Evolutionary conservation across 1,284 basidiomycete genomes (phyloP).

Genomic region (Puccinia novopanici): DNA sequence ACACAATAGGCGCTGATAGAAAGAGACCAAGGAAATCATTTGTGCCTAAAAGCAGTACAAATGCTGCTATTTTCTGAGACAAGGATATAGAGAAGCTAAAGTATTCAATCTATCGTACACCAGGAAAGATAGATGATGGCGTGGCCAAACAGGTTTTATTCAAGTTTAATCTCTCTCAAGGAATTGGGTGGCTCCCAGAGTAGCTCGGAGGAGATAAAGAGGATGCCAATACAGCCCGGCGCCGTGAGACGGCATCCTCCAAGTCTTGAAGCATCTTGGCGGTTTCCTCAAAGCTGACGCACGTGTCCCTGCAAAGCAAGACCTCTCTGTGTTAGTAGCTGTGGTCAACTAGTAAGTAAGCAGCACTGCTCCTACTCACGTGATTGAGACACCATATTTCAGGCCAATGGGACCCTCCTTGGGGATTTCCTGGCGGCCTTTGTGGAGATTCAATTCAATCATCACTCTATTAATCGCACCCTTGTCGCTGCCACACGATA

Average conservation of each 20-base stretch:
- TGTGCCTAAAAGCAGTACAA: too few species aligned
- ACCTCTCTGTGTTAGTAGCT: conserved; percentile 63
- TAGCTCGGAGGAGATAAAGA: background rate
- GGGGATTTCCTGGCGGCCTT: conserved; percentile 59
- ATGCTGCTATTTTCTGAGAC: too few species aligned
- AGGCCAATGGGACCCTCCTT: conserved; percentile 57
- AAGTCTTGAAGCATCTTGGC: conserved; percentile 59
- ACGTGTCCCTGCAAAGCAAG: conserved; percentile 63
- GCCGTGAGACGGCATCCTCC: conserved; percentile 54
- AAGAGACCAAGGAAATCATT: too few species aligned
- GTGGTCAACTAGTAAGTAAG: conserved; percentile 59
- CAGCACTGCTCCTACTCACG: conserved; percentile 54
- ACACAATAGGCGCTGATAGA: too few species aligned
- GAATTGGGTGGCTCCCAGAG: too few species aligned
- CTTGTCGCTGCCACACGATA: conserved; percentile 71
- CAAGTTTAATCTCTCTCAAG: too few species aligned
- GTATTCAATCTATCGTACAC: too few species aligned
- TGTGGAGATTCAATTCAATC: conserved; percentile 91
- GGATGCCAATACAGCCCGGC: conserved; percentile 25
- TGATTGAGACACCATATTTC: conserved; percentile 59
- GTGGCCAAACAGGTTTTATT: too few species aligned
- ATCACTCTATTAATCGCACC: conserved; percentile 82
- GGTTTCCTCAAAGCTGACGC: conserved; percentile 86
- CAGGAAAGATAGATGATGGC: too few species aligned
- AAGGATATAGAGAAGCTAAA: too few species aligned